phyloP scores from a whole-genome alignment of 176 grass and related monocot species.

The Paspalum vaginatum region DNA sequence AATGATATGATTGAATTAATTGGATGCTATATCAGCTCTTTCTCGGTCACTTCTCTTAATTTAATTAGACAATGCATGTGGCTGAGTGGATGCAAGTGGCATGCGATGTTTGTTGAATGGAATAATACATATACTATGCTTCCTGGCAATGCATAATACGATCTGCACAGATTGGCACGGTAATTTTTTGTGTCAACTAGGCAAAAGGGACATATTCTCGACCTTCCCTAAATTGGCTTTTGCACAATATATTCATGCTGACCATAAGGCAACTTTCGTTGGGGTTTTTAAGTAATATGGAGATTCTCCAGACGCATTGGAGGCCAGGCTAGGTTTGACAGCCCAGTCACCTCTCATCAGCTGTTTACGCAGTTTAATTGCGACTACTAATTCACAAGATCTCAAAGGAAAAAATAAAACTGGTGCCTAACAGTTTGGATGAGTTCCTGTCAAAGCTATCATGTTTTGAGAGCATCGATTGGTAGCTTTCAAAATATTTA shows the following conservation, averaged over 20 bases:
- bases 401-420: no score
- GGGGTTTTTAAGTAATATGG: constrained; percentile 5
- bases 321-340: constrained; percentile 15
- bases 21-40: neutral
- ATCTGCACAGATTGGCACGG: constrained; percentile 9
- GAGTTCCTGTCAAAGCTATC: neutral
- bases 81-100: constrained; percentile 16
- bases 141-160: neutral
- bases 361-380: neutral
- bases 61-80: neutral
- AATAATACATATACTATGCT: neutral
- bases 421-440: no score
- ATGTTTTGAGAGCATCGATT: neutral
- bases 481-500: neutral
- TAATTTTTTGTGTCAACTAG: constrained; percentile 18
- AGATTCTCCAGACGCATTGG: constrained; percentile 38
- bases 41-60: neutral
- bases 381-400: no score
- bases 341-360: neutral
- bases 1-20: neutral
- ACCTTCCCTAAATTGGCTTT: constrained; percentile 14
- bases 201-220: constrained; percentile 28
- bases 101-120: constrained; percentile 3
- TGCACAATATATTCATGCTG: neutral
- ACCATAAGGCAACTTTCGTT: constrained; percentile 15